phyloP scores from a whole-genome alignment of 2,329 filamentous ascomycete species.

The Madurella mycetomatis region DNA sequence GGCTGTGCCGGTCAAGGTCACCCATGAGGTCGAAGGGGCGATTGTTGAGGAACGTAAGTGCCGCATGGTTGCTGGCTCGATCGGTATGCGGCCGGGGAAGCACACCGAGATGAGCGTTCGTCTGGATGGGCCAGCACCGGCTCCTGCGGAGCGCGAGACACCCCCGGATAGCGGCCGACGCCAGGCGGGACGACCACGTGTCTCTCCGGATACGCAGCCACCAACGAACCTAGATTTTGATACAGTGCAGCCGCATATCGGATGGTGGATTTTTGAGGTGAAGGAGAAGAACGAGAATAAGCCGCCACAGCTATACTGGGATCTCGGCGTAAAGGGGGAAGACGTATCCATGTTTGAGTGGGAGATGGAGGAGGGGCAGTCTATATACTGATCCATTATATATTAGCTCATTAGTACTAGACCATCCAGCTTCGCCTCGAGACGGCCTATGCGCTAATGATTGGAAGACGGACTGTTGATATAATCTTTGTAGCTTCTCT shows the following conservation, averaged over 20 bases:
- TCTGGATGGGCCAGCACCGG: background rate
- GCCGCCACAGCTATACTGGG: too few relatives aligned
- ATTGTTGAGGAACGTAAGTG: background rate
- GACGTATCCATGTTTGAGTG: too few relatives aligned
- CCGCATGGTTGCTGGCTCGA: slow-evolving; percentile 4
- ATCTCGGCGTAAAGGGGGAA: too few relatives aligned
- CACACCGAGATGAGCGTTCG: background rate
- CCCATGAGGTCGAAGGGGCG: background rate
- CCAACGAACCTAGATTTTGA: background rate
- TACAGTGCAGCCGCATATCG: slow-evolving; percentile 3
- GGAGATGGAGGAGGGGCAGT: too few relatives aligned
- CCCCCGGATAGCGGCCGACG: background rate
- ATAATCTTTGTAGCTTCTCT: too few relatives aligned
- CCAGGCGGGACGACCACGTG: too few relatives aligned
- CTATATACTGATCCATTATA: too few relatives aligned
- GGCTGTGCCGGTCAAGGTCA: background rate
- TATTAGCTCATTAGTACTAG: too few relatives aligned
- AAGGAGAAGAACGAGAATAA: background rate
- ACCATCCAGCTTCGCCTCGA: too few relatives aligned
- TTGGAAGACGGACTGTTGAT: too few relatives aligned
- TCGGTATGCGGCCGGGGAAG: slow-evolving; percentile 1
- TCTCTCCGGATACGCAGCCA: background rate
- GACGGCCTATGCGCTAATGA: too few relatives aligned
- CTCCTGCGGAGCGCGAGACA: background rate
- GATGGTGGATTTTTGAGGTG: slow-evolving; percentile 8